Base-by-base conservation (phyloP, 805 yeast species). In the Schwanniomyces sp. region DNA sequence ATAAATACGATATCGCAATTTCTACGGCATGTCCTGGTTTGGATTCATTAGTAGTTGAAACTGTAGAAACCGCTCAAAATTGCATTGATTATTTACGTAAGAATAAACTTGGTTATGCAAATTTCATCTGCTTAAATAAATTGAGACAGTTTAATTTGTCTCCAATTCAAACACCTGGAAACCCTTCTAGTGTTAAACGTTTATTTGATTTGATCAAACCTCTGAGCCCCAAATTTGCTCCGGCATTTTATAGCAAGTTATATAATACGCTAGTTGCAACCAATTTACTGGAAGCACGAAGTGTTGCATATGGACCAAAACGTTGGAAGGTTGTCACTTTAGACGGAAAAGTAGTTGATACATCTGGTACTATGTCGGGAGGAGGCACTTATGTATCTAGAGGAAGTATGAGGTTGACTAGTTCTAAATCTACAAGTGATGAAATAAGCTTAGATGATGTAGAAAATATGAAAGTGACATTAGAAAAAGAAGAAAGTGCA, bases 311-410 rank as follows among this genome's bases (percentile, higher is more conserved):
- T 69, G 94, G 96, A 1, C 66, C 76, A 3, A 82, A 75, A 55
- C 74, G 98, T 57, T 88, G 81, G 77, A 79, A 96, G 56, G 98
- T 92, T 21, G 98, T 95, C 0, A 91, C 98, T 0, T 64, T 91
- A 7, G 96, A 88, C 63, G 99, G 99, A 21, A 86, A 90, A 56
- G 72, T 94, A 18, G 92, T 94, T 47, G 97, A 91, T 58, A 82
- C 85, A 12, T 87, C 96, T 2, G 99, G 99, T 66, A 88, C 97
- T 1, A 84, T 95, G 85, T 83, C 96, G 41, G 99, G 99, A 57
- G 99, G 99, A 68, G 99, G 98, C 45, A 79, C 76, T 46, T 72
- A 78, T 34, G 79, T 76, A 7, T 76, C 79, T 14, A 78, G 78
- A 43, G 99, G 98, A 5, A 85, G 86, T 2, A 90, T 94, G 96